Conservation (phyloP, 495 filamentous ascomycete genomes). For the Cercophora scortea region DNA sequence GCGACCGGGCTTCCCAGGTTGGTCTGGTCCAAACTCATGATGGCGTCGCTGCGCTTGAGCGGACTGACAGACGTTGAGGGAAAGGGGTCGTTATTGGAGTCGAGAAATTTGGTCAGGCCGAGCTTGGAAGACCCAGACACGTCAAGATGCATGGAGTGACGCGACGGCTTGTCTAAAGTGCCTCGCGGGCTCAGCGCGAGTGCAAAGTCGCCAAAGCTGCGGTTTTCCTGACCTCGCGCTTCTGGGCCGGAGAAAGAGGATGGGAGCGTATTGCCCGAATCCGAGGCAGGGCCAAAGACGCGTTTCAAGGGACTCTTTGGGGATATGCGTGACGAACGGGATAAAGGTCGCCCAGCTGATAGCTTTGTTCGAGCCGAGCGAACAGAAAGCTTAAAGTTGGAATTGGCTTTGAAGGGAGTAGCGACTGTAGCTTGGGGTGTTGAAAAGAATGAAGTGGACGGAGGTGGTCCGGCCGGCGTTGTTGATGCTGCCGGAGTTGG, state of each 20-base stretch:
- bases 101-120: conserved; percentile 37
- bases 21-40: conserved; percentile 75
- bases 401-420: conserved; percentile 28
- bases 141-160: conserved; percentile 42
- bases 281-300: conserved; percentile 59
- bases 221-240: conserved; percentile 51
- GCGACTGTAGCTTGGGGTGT: conserved; percentile 23
- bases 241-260: conserved; percentile 24
- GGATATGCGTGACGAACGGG: conserved; percentile 44
- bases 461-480: conserved; percentile 13
- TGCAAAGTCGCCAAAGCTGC: conserved; percentile 21
- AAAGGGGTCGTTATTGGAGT: conserved; percentile 24
- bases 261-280: conserved; percentile 61
- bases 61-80: conserved; percentile 66
- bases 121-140: conserved; percentile 40
- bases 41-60: conserved; percentile 83
- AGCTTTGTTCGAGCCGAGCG: conserved; percentile 42
- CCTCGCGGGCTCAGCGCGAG: conserved; percentile 33
- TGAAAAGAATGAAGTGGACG: conserved; percentile 16
- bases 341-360: conserved; percentile 36
- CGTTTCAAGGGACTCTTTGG: conserved; percentile 71
- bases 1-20: conserved; percentile 74
- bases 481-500: conserved; percentile 17
- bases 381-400: conserved; percentile 45
- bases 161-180: conserved; percentile 33